Evolutionary conservation across 2,329 filamentous ascomycete species (phyloP), one percentile per base, ranked within the genome.

Genomic region (Juglanconis sp.): DNA sequence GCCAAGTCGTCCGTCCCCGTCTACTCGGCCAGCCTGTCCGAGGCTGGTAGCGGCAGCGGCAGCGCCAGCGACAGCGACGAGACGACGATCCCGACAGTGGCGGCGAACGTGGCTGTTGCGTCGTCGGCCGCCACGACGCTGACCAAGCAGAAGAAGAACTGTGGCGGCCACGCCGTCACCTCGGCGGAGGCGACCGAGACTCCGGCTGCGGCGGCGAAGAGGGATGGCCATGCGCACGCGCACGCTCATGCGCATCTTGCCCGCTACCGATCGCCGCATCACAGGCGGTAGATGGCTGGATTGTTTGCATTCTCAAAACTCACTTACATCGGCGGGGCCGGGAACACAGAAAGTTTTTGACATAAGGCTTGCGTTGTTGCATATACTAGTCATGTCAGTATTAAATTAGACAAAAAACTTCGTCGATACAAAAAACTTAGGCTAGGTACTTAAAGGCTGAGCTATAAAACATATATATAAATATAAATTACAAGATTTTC

Each of bases 131-230:
- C 70, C 60, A 72, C 67, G 48, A 66, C 66, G 8, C 40, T 57
- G 30, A 17, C 10, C 24, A 54, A 40, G 56, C 79, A 72, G 67
- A 72, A 79, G 66, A 79, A 79, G 2, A 24, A 24, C 2, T 24
- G 24, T 24, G 73, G 80, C 11, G 80, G 79, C 9, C 74, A 81
- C 34, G 68, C 64, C 55, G 52, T 47, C 32, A 67, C 70, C n/a
- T 63, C 53, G 50, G 70, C 69, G 3, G 67, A 70, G 38, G 63
- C 61, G 24, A 62, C 68, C 7, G 65, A 65, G 30, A 61, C 62
- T n/a, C 57, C 63, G 6, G 56, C 60, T 11, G 58, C 61, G 42
- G 17, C 49, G 31, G 42, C 48, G 40, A 47, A 53, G 48, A 36
- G 34, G 4, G 48, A 13, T 1, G 53, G 34, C 7, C 51, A 42